These are phyloP conservation scores for Yarrowia porcina DNA, from an alignment of 805 yeast species.

Conservation along the genomic window DNA sequence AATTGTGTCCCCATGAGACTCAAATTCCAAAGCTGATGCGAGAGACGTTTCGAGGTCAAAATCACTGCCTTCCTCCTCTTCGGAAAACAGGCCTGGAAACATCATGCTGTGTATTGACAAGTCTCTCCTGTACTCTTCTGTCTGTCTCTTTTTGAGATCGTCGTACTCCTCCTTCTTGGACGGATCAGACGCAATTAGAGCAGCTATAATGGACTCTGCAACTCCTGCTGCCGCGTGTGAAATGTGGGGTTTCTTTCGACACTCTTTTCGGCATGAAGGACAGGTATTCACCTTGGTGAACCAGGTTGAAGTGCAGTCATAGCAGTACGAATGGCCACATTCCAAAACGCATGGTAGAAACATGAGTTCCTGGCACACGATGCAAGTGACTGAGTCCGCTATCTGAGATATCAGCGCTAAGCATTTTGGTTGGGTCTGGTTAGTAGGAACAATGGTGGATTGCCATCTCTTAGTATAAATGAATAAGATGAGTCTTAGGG, in stretches of 20 bases:
- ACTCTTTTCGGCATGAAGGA: constrained; percentile 31
- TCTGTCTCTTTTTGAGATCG: background rate
- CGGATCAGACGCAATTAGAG: background rate
- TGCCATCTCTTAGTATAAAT: no score
- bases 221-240: background rate
- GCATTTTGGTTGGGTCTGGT: background rate
- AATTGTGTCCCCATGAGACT: background rate
- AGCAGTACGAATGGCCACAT: constrained; percentile 71
- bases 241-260: background rate
- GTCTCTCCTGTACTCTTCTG: constrained; percentile 1
- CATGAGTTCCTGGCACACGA: constrained; percentile 62
- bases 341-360: constrained; percentile 50
- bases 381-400: constrained; percentile 41
- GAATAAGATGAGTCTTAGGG: no score
- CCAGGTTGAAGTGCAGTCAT: constrained; percentile 40
- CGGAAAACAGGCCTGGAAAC: constrained; percentile 10
- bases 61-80: background rate
- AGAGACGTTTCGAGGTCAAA: background rate
- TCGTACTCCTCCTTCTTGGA: background rate
- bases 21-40: background rate
- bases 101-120: background rate
- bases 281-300: constrained; percentile 31
- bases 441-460: no score
- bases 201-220: background rate
- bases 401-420: constrained; percentile 26